Percentiles rank a stretch among this genome's conserved stretches.
These are phyloP conservation scores for Knufia fluminis DNA, from an alignment of 2,329 filamentous ascomycete genomes.

Conservation along the genomic window DNA sequence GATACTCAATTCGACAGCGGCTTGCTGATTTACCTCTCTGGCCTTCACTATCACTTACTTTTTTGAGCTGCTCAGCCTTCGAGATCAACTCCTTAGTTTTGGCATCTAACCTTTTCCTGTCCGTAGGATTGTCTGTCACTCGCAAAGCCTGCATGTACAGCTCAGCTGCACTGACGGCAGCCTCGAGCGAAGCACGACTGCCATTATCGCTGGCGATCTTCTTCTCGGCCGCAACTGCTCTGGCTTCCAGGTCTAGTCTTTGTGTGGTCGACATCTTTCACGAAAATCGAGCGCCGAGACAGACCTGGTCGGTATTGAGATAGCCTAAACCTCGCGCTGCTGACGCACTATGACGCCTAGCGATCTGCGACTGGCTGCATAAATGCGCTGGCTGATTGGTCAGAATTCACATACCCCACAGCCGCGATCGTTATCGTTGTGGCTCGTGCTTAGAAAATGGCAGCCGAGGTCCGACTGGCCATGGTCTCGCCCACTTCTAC, in stretches of 20 bases:
- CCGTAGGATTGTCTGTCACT: constrained; percentile 49
- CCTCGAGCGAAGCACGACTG: constrained; percentile 58
- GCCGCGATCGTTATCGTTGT: neutral
- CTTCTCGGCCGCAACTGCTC: constrained; percentile 15
- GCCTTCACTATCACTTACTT: constrained; percentile 5
- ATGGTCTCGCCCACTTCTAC: constrained; percentile 3
- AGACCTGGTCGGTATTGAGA: no score
- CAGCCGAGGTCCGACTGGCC: constrained; percentile 3
- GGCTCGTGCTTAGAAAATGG: neutral
- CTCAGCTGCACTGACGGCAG: constrained; percentile 70
- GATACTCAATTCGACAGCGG: constrained; percentile 14
- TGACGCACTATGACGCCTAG: neutral
- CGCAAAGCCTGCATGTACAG: constrained; percentile 68
- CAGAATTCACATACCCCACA: neutral
- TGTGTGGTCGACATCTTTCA: neutral
- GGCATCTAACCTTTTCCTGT: constrained; percentile 57
- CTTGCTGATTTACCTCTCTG: constrained; percentile 16
- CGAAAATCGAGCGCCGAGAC: neutral
- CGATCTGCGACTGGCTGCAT: neutral
- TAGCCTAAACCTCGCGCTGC: no score
- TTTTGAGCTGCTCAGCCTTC: constrained; percentile 68
- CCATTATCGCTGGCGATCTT: constrained; percentile 10
- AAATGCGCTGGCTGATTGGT: neutral
- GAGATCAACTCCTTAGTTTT: constrained; percentile 63
- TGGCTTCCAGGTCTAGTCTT: constrained; percentile 15